Conservation (phyloP, 108 stramenopile species). For the Pinguiococcus pyrenoidosus region DNA sequence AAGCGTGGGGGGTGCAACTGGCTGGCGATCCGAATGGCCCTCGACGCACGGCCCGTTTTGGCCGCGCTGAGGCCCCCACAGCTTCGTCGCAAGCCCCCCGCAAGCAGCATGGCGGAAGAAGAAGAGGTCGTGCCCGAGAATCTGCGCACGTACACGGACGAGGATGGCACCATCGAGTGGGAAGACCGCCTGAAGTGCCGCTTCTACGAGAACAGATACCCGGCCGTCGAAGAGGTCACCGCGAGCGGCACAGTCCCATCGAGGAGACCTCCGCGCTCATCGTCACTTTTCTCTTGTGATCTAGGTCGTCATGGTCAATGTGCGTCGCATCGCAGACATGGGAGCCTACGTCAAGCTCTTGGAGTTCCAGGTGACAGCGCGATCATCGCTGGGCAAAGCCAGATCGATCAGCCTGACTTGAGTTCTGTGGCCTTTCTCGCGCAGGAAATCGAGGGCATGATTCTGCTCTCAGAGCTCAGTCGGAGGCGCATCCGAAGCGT, state of each 20-base stretch:
- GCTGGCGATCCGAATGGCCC: no score
- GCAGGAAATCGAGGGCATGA: constrained; percentile 68
- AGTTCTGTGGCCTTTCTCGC: no score
- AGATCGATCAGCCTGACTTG: not conserved
- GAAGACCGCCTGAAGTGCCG: constrained; percentile 86
- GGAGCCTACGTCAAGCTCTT: constrained; percentile 94
- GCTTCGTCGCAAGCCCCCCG: no score
- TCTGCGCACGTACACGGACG: no score
- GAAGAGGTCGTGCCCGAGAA: no score
- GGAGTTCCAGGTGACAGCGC: no score
- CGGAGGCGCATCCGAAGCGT: constrained; percentile 96
- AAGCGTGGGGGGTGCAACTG: no score
- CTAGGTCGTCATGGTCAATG: constrained; percentile 28
- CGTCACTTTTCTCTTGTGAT: not conserved
- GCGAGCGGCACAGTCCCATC: constrained; percentile 26
- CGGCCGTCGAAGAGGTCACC: constrained; percentile 90
- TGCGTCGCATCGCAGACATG: constrained; percentile 94
- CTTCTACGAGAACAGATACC: constrained; percentile 91
- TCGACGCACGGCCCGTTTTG: no score
- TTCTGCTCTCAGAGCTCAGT: constrained; percentile 82
- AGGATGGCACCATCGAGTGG: no score
- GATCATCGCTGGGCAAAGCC: constrained; percentile 1
- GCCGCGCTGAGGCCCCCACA: no score
- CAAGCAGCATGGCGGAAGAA: no score
- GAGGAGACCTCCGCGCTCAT: not conserved